Evolutionary conservation across 73 alveolate species (phyloP).

Genomic region (Paramecium tetraurelia): DNA sequence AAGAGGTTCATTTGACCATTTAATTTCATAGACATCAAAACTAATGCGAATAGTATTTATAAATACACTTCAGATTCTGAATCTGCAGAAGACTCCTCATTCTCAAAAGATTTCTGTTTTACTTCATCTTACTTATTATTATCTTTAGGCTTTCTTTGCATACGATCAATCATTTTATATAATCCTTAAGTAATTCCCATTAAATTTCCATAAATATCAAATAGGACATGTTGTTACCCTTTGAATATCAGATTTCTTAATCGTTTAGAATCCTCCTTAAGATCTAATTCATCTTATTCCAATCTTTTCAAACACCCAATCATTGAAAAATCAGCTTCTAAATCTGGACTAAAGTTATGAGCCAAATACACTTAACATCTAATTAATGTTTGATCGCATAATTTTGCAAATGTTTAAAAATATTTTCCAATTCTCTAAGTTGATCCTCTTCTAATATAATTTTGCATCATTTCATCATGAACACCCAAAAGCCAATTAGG

Average conservation of each 20-base stretch:
- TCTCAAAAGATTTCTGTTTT: background rate
- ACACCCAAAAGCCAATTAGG: constrained; percentile 2
- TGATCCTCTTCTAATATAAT: constrained; percentile 35
- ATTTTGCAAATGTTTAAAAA: constrained; percentile 9
- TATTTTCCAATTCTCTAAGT: constrained; percentile 33
- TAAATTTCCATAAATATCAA: constrained; percentile 22
- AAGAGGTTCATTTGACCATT: background rate
- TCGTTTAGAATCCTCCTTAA: background rate
- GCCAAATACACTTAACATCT: constrained; percentile 31
- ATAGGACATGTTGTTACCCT: background rate
- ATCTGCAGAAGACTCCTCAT: background rate
- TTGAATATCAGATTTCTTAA: background rate
- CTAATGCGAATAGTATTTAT: background rate
- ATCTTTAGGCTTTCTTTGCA: background rate
- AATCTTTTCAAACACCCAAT: constrained; percentile 29
- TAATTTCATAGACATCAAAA: background rate
- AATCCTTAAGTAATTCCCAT: constrained; percentile 18
- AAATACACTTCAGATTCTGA: background rate
- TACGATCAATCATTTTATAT: background rate
- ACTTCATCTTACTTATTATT: background rate
- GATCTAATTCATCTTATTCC: background rate
- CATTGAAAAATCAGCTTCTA: constrained; percentile 7
- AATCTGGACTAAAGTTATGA: constrained; percentile 21
- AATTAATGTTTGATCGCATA: background rate
- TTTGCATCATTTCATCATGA: constrained; percentile 42